Evolutionary conservation across 2,329 filamentous ascomycete genomes (phyloP).

Genomic region (Venturia effusa): DNA sequence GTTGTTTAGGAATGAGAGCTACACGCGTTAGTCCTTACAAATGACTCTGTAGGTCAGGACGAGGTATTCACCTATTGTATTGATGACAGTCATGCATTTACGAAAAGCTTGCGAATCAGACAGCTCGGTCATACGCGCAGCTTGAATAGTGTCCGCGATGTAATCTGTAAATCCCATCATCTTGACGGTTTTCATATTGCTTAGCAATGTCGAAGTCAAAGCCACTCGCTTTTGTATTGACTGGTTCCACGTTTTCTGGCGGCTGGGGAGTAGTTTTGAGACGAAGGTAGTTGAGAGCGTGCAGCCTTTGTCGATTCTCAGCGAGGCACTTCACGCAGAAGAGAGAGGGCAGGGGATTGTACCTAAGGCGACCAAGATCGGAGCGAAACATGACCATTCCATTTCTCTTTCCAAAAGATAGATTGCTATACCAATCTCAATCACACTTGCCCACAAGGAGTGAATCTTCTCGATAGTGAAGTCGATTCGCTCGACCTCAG

Average conservation of each 20-base stretch:
- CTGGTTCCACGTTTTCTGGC: conserved; percentile 1
- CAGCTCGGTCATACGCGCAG: not conserved
- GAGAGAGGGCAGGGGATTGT: not conserved
- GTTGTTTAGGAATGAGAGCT: not conserved
- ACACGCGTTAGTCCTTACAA: not conserved
- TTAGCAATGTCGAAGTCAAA: not conserved
- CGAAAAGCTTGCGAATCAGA: not conserved
- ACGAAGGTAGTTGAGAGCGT: not conserved
- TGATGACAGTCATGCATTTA: not conserved
- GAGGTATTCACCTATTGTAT: not conserved
- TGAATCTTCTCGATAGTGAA: not conserved
- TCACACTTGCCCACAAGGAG: not conserved
- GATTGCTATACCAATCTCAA: not conserved
- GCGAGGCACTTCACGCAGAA: not conserved
- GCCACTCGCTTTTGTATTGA: conserved; percentile 1
- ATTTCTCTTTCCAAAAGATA: not conserved
- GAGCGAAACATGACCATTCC: not conserved
- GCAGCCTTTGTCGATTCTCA: not conserved
- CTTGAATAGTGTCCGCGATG: not conserved
- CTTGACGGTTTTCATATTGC: conserved; percentile 6
- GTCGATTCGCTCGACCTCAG: not conserved
- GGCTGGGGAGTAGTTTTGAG: not conserved
- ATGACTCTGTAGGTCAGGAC: not conserved
- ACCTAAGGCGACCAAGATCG: not conserved
- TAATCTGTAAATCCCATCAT: not conserved